Base-by-base conservation (phyloP, 257 asterid species). In the Solanum tarapatanum region DNA sequence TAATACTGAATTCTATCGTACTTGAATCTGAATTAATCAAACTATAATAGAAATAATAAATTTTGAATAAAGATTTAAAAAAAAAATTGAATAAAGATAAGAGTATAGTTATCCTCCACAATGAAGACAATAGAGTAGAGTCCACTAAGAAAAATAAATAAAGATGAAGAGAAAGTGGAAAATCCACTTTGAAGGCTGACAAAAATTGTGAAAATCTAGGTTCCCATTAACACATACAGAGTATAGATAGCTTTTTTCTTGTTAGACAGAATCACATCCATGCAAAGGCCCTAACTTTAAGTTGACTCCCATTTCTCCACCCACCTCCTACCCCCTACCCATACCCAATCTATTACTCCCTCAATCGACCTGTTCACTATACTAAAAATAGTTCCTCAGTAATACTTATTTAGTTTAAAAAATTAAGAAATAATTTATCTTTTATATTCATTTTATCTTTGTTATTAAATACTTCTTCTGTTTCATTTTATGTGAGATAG, bases 241-340 rank as follows among this genome's bases (percentile, higher is more conserved):
- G 16, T 16, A 21, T 80, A 45, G 6, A 21, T 80, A 45, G 6
- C 85, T 80, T 80, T 80, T 48, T 48, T 23, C 39, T 80, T 80
- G 85, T 80, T 79, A 26, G 11, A 80, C 28, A 80, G 41, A 80
- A 80, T 80, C 85, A 80, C 11, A 80, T 48, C 85, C 85, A 80
- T 48, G 85, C 85, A 45, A 85, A 41, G 85, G 55, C 48, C 69
- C 70, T 35, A 85, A 72, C 86, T 87, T 87, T 82, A 43, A 43
- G 89, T 90, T 87, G 90, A 90, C 90, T 87, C 87, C 72, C 82
- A 87, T 19, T 5, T 45, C 4, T 32, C 23, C 86, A 5, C 58
- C 35, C 64, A 13, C 4, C 43, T 21, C 21, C 2, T n/a, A n/a
- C 30, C 39, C 8, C 8, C 14, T 7, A 16, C 21, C 79, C 26